Percentiles rank a stretch among this genome's conserved stretches.
Conservation (phyloP, 2,329 filamentous ascomycete genomes). For the Exophiala lecanii-corni region DNA sequence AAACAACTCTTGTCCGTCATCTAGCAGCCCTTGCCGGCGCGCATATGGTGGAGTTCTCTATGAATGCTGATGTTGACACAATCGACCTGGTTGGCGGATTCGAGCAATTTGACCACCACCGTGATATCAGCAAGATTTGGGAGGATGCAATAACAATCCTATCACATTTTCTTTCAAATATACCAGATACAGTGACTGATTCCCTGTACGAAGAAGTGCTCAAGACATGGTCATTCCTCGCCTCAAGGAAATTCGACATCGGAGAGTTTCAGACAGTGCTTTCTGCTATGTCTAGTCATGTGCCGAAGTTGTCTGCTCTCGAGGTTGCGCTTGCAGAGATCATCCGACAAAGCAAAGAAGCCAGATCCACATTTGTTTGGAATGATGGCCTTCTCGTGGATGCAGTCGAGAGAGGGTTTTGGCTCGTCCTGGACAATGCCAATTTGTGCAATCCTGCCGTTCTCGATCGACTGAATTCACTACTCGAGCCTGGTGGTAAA, state of each 20-base stretch:
- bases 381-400: slow-evolving; percentile 87
- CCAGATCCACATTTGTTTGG: slow-evolving; percentile 68
- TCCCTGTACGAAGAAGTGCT: neutral
- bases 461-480: slow-evolving; percentile 85
- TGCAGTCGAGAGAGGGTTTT: slow-evolving; percentile 78
- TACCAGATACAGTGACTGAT: neutral
- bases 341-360: neutral
- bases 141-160: slow-evolving; percentile 41
- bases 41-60: slow-evolving; percentile 71
- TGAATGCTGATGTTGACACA: slow-evolving; percentile 93
- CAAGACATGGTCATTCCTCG: neutral
- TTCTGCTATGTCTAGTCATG: neutral
- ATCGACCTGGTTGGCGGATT: slow-evolving; percentile 97
- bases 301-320: neutral
- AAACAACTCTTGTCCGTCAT: slow-evolving; percentile 73
- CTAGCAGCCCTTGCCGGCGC: slow-evolving; percentile 76
- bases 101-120: slow-evolving; percentile 81
- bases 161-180: slow-evolving; percentile 18
- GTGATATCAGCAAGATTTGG: slow-evolving; percentile 62
- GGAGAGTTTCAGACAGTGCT: neutral
- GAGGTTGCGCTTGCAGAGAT: neutral
- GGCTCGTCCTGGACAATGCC: slow-evolving; percentile 94
- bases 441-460: slow-evolving; percentile 96
- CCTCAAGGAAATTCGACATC: neutral
- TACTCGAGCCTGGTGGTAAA: slow-evolving; percentile 84